A percentile compares a stretch with the other conserved stretches of the same genome.
phyloP scores from a whole-genome alignment of 176 grass and related monocot genomes.

The Olyra latifolia region DNA sequence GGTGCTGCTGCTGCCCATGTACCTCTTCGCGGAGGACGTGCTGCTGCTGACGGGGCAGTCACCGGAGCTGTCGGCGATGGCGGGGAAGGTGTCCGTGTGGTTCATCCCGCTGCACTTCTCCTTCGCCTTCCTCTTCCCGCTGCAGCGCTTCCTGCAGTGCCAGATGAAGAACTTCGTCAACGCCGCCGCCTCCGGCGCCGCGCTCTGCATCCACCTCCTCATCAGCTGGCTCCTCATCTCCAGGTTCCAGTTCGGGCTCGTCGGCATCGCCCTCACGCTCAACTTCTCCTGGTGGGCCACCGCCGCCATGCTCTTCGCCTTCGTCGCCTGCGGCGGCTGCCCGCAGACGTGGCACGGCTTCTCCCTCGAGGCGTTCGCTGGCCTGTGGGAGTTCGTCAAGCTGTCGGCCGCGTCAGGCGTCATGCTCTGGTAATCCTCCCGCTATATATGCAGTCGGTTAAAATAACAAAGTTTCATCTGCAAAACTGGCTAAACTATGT shows the following conservation, averaged over 20 bases:
- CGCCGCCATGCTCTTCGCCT: constrained; percentile 44
- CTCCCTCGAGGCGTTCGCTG: constrained; percentile 74
- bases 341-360: constrained; percentile 82
- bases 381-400: constrained; percentile 86
- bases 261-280: constrained; percentile 74
- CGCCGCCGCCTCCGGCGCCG: constrained; percentile 48
- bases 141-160: constrained; percentile 93
- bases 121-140: constrained; percentile 88
- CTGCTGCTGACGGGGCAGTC: constrained; percentile 71
- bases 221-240: constrained; percentile 76
- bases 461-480: too few relatives aligned
- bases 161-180: constrained; percentile 79
- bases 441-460: too few relatives aligned
- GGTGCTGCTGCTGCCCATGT: constrained; percentile 73
- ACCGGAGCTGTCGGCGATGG: constrained; percentile 61
- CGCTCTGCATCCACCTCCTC: constrained; percentile 61
- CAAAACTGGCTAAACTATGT: too few relatives aligned
- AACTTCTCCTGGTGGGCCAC: constrained; percentile 94
- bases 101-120: constrained; percentile 97
- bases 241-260: constrained; percentile 56
- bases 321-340: constrained; percentile 70
- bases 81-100: constrained; percentile 66
- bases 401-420: constrained; percentile 74
- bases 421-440: constrained; percentile 68
- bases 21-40: constrained; percentile 73